Evolutionary conservation across 305 asterid species (phyloP).

Genomic region (Withania somnifera): DNA sequence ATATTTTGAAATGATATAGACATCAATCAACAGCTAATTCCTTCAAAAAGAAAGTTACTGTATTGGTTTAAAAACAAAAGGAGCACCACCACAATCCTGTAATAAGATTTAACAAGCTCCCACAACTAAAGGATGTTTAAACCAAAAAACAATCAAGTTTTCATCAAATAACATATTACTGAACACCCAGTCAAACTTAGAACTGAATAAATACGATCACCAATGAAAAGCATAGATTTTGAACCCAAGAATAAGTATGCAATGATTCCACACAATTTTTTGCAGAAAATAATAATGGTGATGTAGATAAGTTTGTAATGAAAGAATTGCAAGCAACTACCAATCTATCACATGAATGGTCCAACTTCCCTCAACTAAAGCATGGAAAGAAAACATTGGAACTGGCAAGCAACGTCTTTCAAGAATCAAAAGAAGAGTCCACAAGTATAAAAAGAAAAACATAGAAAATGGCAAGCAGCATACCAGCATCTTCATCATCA

Average conservation of each 20-base stretch:
- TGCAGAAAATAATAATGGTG: not conserved
- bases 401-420: not conserved
- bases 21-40: not conserved
- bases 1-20: not conserved
- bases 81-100: not conserved
- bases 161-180: not conserved
- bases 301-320: not conserved
- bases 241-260: too few relatives aligned
- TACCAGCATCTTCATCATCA: conserved; percentile 54
- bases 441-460: not conserved
- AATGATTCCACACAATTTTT: not conserved
- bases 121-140: not conserved
- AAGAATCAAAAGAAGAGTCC: not conserved
- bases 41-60: not conserved
- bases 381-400: not conserved
- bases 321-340: not conserved
- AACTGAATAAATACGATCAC: not conserved
- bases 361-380: not conserved
- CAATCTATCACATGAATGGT: not conserved
- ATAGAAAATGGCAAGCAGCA: conserved; percentile 2
- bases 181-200: not conserved
- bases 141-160: not conserved
- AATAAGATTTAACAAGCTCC: not conserved
- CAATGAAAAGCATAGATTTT: not conserved
- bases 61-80: not conserved